Conservation (phyloP, 2,329 filamentous ascomycete species). For the Fusarium pilosicola region DNA sequence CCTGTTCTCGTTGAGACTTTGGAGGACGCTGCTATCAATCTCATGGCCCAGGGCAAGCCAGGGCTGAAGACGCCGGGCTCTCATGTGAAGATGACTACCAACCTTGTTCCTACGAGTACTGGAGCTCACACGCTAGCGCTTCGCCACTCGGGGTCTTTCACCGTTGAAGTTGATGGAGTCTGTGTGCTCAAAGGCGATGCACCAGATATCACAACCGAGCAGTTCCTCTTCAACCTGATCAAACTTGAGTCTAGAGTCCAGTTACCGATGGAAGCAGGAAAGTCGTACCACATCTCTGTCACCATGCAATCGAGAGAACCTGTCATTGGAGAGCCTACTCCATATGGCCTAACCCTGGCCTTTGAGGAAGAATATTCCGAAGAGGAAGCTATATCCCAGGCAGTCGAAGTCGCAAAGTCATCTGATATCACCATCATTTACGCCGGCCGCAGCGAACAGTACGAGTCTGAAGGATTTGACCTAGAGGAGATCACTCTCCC, state of each 20-base stretch:
- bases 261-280: rapidly evolving
- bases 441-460: background rate
- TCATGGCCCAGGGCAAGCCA: rapidly evolving
- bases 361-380: background rate
- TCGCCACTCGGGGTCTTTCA: background rate
- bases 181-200: background rate
- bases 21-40: background rate
- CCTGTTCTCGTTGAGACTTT: rapidly evolving
- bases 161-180: rapidly evolving
- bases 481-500: background rate
- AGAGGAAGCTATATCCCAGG: background rate
- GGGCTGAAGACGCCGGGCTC: background rate
- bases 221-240: background rate
- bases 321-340: background rate
- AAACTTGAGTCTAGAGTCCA: rapidly evolving
- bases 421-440: background rate
- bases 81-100: background rate
- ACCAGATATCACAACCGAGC: background rate
- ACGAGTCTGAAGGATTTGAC: background rate
- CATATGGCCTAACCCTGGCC: background rate
- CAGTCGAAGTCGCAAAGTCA: background rate
- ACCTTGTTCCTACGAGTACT: background rate
- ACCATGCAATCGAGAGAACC: background rate
- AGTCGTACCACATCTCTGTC: background rate
- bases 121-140: background rate